phyloP scores from a whole-genome alignment of 1,284 basidiomycete genomes.

The Trichosporon asahii region DNA sequence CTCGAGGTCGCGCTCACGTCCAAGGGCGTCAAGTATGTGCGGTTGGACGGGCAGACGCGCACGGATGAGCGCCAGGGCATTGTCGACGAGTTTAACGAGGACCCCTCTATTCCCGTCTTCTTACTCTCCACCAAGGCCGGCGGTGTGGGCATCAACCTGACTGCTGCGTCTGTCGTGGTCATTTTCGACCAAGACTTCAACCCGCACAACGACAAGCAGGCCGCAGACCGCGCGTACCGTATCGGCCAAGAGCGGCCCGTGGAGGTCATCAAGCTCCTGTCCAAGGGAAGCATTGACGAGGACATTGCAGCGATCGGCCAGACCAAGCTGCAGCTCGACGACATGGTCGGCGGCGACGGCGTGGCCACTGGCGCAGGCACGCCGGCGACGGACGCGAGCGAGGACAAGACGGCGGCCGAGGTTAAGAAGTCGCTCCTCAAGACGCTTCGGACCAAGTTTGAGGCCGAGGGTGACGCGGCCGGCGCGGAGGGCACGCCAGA shows the following conservation, averaged over 20 bases:
- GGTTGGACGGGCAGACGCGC: constrained; percentile 91
- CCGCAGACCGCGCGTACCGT: constrained; percentile 96
- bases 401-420: constrained; percentile 50
- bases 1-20: constrained; percentile 79
- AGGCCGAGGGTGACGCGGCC: neutral
- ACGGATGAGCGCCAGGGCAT: constrained; percentile 90
- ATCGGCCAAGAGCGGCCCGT: constrained; percentile 58
- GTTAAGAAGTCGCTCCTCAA: constrained; percentile 41
- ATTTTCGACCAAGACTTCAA: constrained; percentile 99
- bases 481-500: neutral
- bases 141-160: constrained; percentile 72
- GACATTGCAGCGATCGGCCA: constrained; percentile 86
- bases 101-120: constrained; percentile 85
- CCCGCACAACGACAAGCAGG: constrained; percentile 81
- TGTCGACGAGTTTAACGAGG: constrained; percentile 96
- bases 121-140: constrained; percentile 92
- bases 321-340: constrained; percentile 85
- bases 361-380: constrained; percentile 55
- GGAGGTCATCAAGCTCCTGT: constrained; percentile 81
- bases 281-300: constrained; percentile 89
- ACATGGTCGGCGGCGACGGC: constrained; percentile 75
- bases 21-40: constrained; percentile 70
- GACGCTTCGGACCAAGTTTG: constrained; percentile 35
- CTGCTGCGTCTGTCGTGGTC: constrained; percentile 87
- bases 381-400: constrained; percentile 56